These are phyloP conservation scores for Plenodomus tracheiphilus DNA, from an alignment of 2,329 filamentous ascomycete species.

Conservation along the genomic window DNA sequence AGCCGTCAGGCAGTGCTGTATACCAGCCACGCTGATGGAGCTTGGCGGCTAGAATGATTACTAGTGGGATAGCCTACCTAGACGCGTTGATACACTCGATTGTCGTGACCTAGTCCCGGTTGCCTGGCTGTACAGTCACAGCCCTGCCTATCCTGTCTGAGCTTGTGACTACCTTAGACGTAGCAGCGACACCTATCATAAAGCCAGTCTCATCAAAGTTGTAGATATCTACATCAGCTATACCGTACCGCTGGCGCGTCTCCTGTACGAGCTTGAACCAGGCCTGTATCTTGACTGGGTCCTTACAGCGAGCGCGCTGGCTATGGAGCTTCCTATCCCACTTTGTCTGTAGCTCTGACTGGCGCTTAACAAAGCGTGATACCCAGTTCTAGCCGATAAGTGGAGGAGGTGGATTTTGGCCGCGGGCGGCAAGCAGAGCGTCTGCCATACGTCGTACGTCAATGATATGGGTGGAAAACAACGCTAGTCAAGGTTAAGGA, in stretches of 20 bases:
- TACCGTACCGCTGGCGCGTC: conserved; percentile 7
- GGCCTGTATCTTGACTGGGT: conserved; percentile 5
- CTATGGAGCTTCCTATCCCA: conserved; percentile 6
- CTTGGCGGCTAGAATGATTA: conserved; percentile 12
- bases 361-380: conserved; percentile 7
- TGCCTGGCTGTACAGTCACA: conserved; percentile 9
- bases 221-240: conserved; percentile 9
- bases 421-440: conserved; percentile 2
- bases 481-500: conserved; percentile 8
- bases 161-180: conserved; percentile 1
- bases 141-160: conserved; percentile 4
- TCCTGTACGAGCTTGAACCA: conserved; percentile 12
- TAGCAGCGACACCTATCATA: conserved; percentile 8
- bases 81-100: conserved; percentile 3
- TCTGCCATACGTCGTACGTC: conserved; percentile 6
- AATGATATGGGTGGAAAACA: conserved; percentile 7
- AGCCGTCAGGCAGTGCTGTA: background rate
- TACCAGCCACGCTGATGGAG: conserved; percentile 4
- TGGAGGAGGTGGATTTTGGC: conserved; percentile 6
- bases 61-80: conserved; percentile 4
- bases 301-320: conserved; percentile 6
- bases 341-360: conserved; percentile 14
- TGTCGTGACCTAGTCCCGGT: background rate
- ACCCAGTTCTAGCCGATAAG: conserved; percentile 11
- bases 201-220: conserved; percentile 23